Base-by-base conservation (phyloP, 2,329 filamentous ascomycete genomes). In the Fusarium sororula region DNA sequence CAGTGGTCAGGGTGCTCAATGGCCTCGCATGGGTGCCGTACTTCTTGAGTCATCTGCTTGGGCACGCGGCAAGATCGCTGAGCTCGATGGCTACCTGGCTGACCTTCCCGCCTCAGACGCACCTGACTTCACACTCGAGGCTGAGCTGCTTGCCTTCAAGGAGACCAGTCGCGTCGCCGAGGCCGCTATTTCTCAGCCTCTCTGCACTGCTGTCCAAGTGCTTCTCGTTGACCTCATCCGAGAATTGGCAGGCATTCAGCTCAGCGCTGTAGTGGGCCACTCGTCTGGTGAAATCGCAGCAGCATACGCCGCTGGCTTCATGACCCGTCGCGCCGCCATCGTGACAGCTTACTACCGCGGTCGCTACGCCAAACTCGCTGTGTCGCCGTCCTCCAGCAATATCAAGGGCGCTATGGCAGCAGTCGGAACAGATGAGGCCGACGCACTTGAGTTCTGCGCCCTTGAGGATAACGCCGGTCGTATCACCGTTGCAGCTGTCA, bases 261-360 rank as follows among this genome's bases (percentile, higher is more conserved):
- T 85, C 0, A 39, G 69, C 2, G 80, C 78, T 14, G 84, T 86
- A 0, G 78, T 80, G 1, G 84, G 86, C 1, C 86, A 87, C 65
- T 86, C 84, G 0, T 82, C 78, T 48, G 85, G 85, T 7, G 65
- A 68, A 6, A 66, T 68, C 5, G 65, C 37, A 7, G 65, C 65
- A 11, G 45, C 62, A 1, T 68, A 68, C 1, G 62, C 65, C 1
- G 62, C 65, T 5, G 62, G 65, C 4, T 44, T 68, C 14, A 39
- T 68, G 15, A 30, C 24, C 3, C 45, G 41, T 15, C 37, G 37
- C 4, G 28, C 24, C 1, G 65, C 65, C 5, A 82, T 87, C 22
- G 86, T 86, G 6, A 51, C 59, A 13, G 42, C 66, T 3, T 68
- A 68, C 11, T 68, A 68, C 9, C 63, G 66, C 8, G 65, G 65